Base-by-base conservation (phyloP, 2,329 filamentous ascomycete species). In the Venturia effusa region DNA sequence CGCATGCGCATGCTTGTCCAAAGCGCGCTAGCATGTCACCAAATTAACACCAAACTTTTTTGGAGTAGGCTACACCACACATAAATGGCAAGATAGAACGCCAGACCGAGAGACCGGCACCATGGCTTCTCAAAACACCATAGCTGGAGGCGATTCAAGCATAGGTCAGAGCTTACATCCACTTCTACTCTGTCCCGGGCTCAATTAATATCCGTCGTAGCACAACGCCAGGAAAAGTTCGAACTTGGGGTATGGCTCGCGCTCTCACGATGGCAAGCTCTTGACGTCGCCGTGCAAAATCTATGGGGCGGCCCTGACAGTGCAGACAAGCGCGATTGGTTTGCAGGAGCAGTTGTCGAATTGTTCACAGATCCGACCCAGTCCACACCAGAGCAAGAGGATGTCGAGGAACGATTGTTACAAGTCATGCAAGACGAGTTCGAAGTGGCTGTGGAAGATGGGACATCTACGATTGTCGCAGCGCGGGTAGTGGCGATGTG, bases 401-500 rank as follows among this genome's bases (percentile, higher is more conserved):
- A 97, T 69, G 79, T 97, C 54, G 93, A 97, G 78, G 83, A 88
- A 48, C 86, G 95, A 61, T 80, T 97, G 59, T 80, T 96, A 59
- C 90, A 97, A 71, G 87, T 96, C 66, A 94, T 97, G 88, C 83
- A 89, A 67, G 94, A 97, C 77, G 94, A 99, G 76, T 99, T 97
- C 71, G 92, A 96, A 71, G 88, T 94, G 64, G 88, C 90, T 64
- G 84, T 97, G 34, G 94, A 97, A 71, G 94, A 99, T 74, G 92
- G 92, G 69, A 93, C 88, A 59, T 89, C 87, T 40, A 85, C 83
- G 62, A 83, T 87, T 64, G 84, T 96, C 7, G 92, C 92, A 11
- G 79, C 80, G 65, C 81, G 86, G 69, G 89, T 97, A 65, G 77
- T 95, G 74, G 80, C 81, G 62, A 77, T 93, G 67, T 81, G 86